Base-by-base conservation (phyloP, 768 basidiomycete genomes). In the Mycena vitilis region DNA sequence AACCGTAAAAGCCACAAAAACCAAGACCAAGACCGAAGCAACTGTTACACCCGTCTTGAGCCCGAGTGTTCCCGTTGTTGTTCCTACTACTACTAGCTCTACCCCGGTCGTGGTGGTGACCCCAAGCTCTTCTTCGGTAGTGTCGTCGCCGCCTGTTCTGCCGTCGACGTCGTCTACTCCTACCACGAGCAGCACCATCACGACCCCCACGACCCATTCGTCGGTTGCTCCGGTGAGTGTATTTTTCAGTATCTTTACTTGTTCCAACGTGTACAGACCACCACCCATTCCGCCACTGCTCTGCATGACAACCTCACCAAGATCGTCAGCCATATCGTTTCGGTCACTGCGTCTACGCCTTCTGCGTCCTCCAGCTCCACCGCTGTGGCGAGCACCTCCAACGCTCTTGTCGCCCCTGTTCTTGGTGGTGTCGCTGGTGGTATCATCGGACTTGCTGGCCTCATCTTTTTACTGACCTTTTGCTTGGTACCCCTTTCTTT, bases 381-480 rank as follows among this genome's bases (percentile, higher is more conserved):
- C 61, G 12, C 53, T 59, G 42, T 55, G 6, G 54, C 65, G 8
- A 18, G n/a, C 22, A 42, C 59, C 1, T 66, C 22, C 56, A 69
- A 38, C 20, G 67, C 71, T 18, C 64, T 72, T 36, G 71, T 69
- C 38, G 71, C 67, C 23, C 71, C 71, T 20, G 68, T 83, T 22
- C 70, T 84, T 11, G 82, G 81, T 15, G 87, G 84, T 48, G 75
- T 89, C 44, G 83, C 80, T 30, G 88, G 84, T 15, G 83, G 80
- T 36, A 72, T 89, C 2, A 74, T 80, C 6, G 87, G 81, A 22
- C 68, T 87, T 36, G 82, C 82, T 11, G 74, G 74, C 1, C 55
- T 86, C 34, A 75, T 80, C 36, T 81, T 87, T 66, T 75, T 82
- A 11, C 63, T 87, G 63, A 81, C 80, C 58, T 87, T 82, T 79